Base-by-base conservation (phyloP, 2,329 filamentous ascomycete genomes). In the Elsinoe ampelina region DNA sequence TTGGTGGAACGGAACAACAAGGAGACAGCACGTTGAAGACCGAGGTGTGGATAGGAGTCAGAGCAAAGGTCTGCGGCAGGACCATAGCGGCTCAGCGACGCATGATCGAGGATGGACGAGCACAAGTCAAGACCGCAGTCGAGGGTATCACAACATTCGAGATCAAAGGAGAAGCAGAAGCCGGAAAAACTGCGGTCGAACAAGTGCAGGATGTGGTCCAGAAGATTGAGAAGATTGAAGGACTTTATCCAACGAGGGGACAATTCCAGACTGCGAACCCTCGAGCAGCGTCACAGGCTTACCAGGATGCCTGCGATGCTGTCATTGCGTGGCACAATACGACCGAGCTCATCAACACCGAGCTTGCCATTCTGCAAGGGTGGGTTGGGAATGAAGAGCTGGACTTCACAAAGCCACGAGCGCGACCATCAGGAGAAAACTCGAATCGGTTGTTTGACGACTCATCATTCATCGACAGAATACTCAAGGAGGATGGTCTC, bases 351-450 rank as follows among this genome's bases (percentile, higher is more conserved):
- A 97, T 98, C 77, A 95, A 95, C 70, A 95, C 89, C 2, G 89
- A 98, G 70, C 80, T 98, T 58, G 84, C 84, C 12, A 91, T 97
- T 61, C 72, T 98, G 61, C 91, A 93, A 70, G 90, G 86, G 61
- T 98, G 93, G 93, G 93, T 98, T 22, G 93, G 93, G 56, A 98
- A 98, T 67, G 84, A 91, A 36, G 91, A 95, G 67, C 80, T 98
- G 38, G 90, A 97, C 71, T 98, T 97, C 68, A 83, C 83, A 52
- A 86, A 87, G 66, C 80, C 84, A 19, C 85, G 86, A 61, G 79
- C 83, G 55, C 81, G 82, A 58, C 85, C 87, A 0, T 81, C 83
- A 1, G 65, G 65, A 47, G 67, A 67, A 43, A 80, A 78, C 59
- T 82, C 82, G 59, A 83, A 86, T 63, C 87, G 89, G 58, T 81